phyloP scores from a whole-genome alignment of 495 filamentous ascomycete genomes.

The Elaphomyces granulatus region DNA sequence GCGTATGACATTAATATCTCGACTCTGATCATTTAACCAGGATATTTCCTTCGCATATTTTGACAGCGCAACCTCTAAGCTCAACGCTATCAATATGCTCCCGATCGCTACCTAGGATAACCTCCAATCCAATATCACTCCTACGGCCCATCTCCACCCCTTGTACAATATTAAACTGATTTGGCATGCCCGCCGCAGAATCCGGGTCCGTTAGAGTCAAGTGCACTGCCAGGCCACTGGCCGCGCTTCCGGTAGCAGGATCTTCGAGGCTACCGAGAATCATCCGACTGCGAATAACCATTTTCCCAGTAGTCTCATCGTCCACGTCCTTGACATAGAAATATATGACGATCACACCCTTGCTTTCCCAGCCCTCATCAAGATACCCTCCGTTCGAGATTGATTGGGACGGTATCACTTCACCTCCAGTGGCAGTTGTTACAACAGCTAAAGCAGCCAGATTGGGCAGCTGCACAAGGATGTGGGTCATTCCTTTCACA shows the following conservation, averaged over 20 bases:
- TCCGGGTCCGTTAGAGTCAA: constrained; percentile 33
- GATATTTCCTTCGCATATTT: constrained; percentile 40
- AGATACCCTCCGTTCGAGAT: constrained; percentile 15
- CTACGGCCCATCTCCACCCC: constrained; percentile 66
- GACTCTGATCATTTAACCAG: constrained; percentile 9
- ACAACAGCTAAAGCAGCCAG: constrained; percentile 22
- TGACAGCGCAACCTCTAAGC: constrained; percentile 42
- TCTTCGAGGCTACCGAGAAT: constrained; percentile 48
- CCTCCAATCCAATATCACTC: constrained; percentile 42
- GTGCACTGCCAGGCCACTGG: constrained; percentile 43
- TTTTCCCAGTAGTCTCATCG: constrained; percentile 15
- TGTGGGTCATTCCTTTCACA: constrained; percentile 60
- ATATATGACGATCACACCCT: constrained; percentile 38
- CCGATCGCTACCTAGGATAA: constrained; percentile 13
- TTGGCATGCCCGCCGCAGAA: constrained; percentile 5
- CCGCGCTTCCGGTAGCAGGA: constrained; percentile 56
- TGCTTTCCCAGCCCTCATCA: constrained; percentile 43
- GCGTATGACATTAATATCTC: constrained; percentile 5
- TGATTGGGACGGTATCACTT: constrained; percentile 7
- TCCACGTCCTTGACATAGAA: constrained; percentile 40
- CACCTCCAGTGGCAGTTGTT: constrained; percentile 13
- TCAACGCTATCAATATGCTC: constrained; percentile 31
- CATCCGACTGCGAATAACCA: constrained; percentile 27
- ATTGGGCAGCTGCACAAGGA: constrained; percentile 40
- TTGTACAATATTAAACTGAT: constrained; percentile 44